Evolutionary conservation across 805 yeast genomes (phyloP), one percentile per base, ranked within the genome.

Genomic region (Yarrowia yakushimensis): DNA sequence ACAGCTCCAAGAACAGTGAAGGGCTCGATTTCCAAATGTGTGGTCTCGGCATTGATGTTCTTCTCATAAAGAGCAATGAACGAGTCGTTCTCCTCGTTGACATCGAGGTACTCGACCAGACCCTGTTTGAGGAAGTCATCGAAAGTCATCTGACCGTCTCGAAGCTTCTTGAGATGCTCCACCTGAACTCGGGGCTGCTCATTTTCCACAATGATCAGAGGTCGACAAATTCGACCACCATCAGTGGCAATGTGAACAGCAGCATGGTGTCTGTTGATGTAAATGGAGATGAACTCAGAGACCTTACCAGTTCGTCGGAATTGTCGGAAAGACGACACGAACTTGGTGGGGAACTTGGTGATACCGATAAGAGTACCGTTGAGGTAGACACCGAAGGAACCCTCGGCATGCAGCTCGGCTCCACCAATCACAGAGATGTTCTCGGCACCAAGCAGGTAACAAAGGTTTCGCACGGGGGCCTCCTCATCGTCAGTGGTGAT

Each of bases 161-260:
- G 77, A 64, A 94, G 78, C 64, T 78, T 78, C 33, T 71, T 73
- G 64, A 94, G 77, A 73, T 94, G 97, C 18, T 82, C 79, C 0
- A 86, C 87, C 52, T 78, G 80, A 10, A 94, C 97, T 63, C 79
- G 84, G 0, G 97, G 80, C 63, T 75, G 70, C 50, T 90, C 90
- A 62, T 85, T 79, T 20, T 86, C 85, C 12, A 93, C 91, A 73
- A 94, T 90, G 64, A 94, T 94, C 67, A 93, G 77, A 3, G 99
- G 99, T 68, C 99, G 86, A 81, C 99, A 94, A 71, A 94, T 91
- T 76, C 99, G 84, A 55, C 99, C 99, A 69, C 99, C 99, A 77
- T 94, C 99, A 3, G 99, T 93, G 20, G 99, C 99, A 70, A 94
- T 92, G 72, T 94, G 97, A 48, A 94, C 97, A 0, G 97, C 96